Evolutionary conservation across 2,329 filamentous ascomycete genomes (phyloP), one percentile per base, ranked within the genome.

Genomic region (Celoporthe dispersa): DNA sequence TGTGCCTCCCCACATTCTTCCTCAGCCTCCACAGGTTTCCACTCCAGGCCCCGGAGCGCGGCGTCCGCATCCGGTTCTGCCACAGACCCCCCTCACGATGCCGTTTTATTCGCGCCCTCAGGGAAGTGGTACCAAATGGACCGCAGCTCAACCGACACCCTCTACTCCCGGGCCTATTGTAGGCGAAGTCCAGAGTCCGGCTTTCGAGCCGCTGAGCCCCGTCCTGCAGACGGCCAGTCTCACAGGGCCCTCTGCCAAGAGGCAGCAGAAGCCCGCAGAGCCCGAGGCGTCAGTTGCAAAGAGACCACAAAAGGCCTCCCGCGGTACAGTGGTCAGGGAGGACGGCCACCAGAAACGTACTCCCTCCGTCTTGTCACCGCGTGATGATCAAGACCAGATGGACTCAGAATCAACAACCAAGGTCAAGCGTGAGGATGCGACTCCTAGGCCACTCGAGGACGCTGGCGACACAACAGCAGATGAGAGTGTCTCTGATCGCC

Each of bases 381-480:
- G 31, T 19, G 71, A 68, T 16, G 65, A 28, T n/a, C 63, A 57
- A 84, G 83, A 22, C 83, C 68, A 72, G 9, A 84, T 70, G 66
- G 85, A 87, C 66, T 78, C 80, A 51, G 78, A 81, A 60, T 79
- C 72, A 37, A 64, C 79, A 25, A 70, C 70, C n/a, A 82, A 77
- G 67, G 84, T 91, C 67, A 91, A 91, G 80, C 81, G 88, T 70
- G 88, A 91, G 77, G 86, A 82, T 55, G 81, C 82, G 8, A 90
- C 88, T 4, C 88, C 88, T 1, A 79, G 80, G 41, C 82, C 83
- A 8, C 79, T 84, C 3, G 86, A 89, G 63, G 88, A 90, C 68
- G 80, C 83, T 6, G 85, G 84, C 25, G 87, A 89, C 70, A 87
- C 84, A 2, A 86, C 84, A 2, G 83, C 84, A 6, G 87, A 88